Evolutionary conservation across 1,284 basidiomycete species (phyloP).

Genomic region (Vanrija humicola): DNA sequence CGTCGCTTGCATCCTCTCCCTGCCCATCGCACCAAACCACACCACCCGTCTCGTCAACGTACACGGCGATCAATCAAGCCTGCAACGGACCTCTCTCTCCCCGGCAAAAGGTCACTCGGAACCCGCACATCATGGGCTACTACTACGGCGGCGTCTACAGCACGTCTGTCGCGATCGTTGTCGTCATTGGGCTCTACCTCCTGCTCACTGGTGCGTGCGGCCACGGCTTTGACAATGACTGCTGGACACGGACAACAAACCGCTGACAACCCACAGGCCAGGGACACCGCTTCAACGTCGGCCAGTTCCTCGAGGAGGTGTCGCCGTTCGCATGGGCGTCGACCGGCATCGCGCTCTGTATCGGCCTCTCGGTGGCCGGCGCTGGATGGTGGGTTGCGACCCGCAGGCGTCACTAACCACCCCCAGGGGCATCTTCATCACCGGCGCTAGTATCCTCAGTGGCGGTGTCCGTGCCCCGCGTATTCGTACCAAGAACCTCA

Average conservation of each 20-base stretch:
- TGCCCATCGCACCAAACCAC: not conserved
- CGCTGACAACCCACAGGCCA: constrained; percentile 56
- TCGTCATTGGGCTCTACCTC: constrained; percentile 74
- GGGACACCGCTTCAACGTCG: constrained; percentile 86
- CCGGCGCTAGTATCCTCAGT: constrained; percentile 89
- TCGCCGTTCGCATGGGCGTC: constrained; percentile 92
- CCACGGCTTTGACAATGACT: not conserved
- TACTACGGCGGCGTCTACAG: constrained; percentile 17
- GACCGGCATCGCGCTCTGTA: constrained; percentile 85
- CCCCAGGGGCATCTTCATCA: constrained; percentile 94
- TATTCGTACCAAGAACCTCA: constrained; percentile 96
- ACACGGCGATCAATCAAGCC: not conserved
- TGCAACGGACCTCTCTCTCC: not conserved
- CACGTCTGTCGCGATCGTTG: constrained; percentile 58
- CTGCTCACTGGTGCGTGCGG: constrained; percentile 68
- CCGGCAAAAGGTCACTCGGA: not conserved
- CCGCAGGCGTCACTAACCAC: not conserved
- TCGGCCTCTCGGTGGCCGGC: constrained; percentile 88
- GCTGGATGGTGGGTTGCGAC: constrained; percentile 75
- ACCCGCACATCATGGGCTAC: constrained; percentile 22
- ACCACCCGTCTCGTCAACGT: not conserved
- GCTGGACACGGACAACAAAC: not conserved
- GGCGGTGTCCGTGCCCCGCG: constrained; percentile 91
- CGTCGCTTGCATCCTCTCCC: not conserved
- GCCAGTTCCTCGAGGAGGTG: constrained; percentile 85